These are phyloP conservation scores for Trifolium fragiferum DNA, from an alignment of 306 rosid genomes.

Conservation along the genomic window DNA sequence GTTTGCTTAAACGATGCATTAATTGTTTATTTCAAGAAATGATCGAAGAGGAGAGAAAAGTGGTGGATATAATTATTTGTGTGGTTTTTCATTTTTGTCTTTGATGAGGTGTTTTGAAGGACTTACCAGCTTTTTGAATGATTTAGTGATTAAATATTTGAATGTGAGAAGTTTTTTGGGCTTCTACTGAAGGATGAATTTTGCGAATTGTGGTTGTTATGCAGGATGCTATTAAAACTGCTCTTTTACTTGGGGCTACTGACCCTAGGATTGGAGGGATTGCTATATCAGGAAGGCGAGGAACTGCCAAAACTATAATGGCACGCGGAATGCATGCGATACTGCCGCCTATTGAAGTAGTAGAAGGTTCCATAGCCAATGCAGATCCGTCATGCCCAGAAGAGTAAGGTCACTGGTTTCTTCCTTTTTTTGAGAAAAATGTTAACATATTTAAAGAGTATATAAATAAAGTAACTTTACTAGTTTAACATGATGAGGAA, in stretches of 20 bases:
- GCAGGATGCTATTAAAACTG: conserved; percentile 95
- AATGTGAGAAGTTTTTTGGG: conserved; percentile 7
- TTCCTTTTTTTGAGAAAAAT: conserved; percentile 26
- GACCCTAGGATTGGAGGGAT: conserved; percentile 91
- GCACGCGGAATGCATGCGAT: conserved; percentile 92
- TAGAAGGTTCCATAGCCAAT: conserved; percentile 84
- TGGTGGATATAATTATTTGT: background rate
- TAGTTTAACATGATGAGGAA: background rate
- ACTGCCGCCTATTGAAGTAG: conserved; percentile 93
- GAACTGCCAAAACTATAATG: conserved; percentile 96
- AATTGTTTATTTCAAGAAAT: background rate
- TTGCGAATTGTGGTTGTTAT: conserved; percentile 30
- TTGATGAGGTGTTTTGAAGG: background rate
- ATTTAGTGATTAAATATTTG: background rate
- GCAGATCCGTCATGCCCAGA: conserved; percentile 86
- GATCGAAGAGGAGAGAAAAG: background rate
- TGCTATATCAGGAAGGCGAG: conserved; percentile 91
- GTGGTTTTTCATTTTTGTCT: background rate
- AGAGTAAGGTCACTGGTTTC: conserved; percentile 72
- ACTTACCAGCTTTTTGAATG: background rate
- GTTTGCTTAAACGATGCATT: background rate
- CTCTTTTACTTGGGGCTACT: conserved; percentile 89
- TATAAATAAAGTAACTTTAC: background rate
- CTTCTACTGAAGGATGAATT: conserved; percentile 26
- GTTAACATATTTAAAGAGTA: conserved; percentile 19